Percentiles rank a stretch among this genome's conserved stretches.
These are phyloP conservation scores for Lentinula guzmanii DNA, from an alignment of 768 basidiomycete species.

Conservation along the genomic window DNA sequence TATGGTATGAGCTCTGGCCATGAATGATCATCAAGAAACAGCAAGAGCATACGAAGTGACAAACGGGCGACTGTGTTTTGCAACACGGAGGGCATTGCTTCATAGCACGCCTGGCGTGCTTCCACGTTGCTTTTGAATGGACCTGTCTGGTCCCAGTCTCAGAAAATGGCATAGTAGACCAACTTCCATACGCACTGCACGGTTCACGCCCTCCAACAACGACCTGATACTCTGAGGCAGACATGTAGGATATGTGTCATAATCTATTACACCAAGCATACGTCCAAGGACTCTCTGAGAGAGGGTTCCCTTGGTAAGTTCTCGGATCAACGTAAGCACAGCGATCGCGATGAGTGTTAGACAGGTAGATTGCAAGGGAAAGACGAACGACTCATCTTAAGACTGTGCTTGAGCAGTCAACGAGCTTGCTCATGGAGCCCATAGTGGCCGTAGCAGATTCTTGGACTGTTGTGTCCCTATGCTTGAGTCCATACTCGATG, in stretches of 20 bases:
- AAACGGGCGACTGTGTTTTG: constrained; percentile 33
- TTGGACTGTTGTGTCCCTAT: constrained; percentile 59
- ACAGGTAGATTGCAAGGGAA: constrained; percentile 10
- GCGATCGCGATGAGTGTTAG: constrained; percentile 2
- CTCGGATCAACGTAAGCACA: constrained; percentile 51
- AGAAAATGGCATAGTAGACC: constrained; percentile 10
- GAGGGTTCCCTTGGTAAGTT: constrained; percentile 44
- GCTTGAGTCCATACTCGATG: constrained; percentile 67
- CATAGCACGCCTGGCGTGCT: constrained; percentile 48
- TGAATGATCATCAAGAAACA: not conserved
- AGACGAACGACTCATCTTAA: constrained; percentile 59
- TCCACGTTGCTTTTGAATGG: constrained; percentile 38
- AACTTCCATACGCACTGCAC: constrained; percentile 34
- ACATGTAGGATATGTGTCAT: constrained; percentile 46
- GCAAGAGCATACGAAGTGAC: constrained; percentile 30
- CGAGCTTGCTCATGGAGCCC: constrained; percentile 59
- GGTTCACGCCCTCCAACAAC: constrained; percentile 54
- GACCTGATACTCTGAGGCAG: constrained; percentile 49
- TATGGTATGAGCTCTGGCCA: constrained; percentile 4
- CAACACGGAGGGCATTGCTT: constrained; percentile 35
- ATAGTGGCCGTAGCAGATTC: constrained; percentile 71
- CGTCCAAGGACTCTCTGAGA: constrained; percentile 73
- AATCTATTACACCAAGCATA: constrained; percentile 65
- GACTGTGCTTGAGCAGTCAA: constrained; percentile 58
- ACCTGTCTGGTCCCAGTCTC: constrained; percentile 14